A percentile compares a stretch with the other conserved stretches of the same genome.
Conservation (phyloP, 345 rosid species). For the rapeseed (Brassica napus) region Da-Ae NC_063438.1:2675501-2676000, state of each 20-base stretch:
- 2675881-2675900: neutral
- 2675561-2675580: neutral
- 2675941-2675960: neutral
- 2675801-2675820: constrained; percentile 28
- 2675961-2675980: neutral
- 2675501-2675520: too few relatives aligned
- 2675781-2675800: constrained; percentile 17
- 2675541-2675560: too few relatives aligned
- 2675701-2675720: constrained; percentile 4
- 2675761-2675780: constrained; percentile 12
- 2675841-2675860: neutral
- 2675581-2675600: constrained; percentile 18
- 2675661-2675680: constrained; percentile 34
- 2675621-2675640: constrained; percentile 45
- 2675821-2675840: neutral
- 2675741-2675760: neutral
- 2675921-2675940: neutral
- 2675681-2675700: neutral
- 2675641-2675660: constrained; percentile 41
- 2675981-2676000: neutral
- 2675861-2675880: neutral
- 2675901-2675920: neutral
- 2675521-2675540: too few relatives aligned
- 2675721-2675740: constrained; percentile 30
- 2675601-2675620: constrained; percentile 33